These are phyloP conservation scores for Zizania latifolia DNA, from an alignment of 176 grass and related monocot species.

Conservation along the genomic window DNA sequence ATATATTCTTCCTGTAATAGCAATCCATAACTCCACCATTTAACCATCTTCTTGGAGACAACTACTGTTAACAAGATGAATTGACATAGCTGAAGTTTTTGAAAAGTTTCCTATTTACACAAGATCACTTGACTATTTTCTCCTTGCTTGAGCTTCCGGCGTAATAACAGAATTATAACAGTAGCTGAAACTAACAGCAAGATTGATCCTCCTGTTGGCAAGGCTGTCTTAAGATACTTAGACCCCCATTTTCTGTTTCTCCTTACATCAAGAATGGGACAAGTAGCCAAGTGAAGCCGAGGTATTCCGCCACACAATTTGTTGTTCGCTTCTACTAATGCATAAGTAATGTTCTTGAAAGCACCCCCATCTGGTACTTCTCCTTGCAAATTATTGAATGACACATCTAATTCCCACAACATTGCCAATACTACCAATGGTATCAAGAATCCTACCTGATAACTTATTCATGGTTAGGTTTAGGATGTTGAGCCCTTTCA, in stretches of 20 bases:
- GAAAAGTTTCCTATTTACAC: neutral
- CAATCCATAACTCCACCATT: neutral
- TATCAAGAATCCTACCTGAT: neutral
- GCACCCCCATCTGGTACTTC: conserved; percentile 11
- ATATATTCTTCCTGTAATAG: neutral
- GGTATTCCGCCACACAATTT: conserved; percentile 18
- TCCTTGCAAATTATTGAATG: too few species aligned
- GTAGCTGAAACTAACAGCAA: neutral
- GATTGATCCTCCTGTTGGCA: neutral
- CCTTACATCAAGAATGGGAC: too few species aligned
- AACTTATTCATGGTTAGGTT: conserved; percentile 19
- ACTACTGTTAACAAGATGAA: too few species aligned
- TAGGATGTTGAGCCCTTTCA: conserved; percentile 17
- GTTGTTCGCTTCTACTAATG: neutral
- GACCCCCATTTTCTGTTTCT: neutral
- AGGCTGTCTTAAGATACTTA: neutral
- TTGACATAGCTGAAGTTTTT: too few species aligned
- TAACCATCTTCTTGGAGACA: too few species aligned
- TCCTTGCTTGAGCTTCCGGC: neutral
- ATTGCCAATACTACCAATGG: neutral
- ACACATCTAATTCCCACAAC: neutral
- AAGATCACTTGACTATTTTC: too few species aligned
- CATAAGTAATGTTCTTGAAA: conserved; percentile 23
- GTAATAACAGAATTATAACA: too few species aligned
- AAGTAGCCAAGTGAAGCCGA: too few species aligned